A percentile compares a stretch with the other conserved stretches of the same genome.
These are phyloP conservation scores for Scenedesmus sp. DNA, from an alignment of 163 green algal genomes.

Conservation along the genomic window DNA sequence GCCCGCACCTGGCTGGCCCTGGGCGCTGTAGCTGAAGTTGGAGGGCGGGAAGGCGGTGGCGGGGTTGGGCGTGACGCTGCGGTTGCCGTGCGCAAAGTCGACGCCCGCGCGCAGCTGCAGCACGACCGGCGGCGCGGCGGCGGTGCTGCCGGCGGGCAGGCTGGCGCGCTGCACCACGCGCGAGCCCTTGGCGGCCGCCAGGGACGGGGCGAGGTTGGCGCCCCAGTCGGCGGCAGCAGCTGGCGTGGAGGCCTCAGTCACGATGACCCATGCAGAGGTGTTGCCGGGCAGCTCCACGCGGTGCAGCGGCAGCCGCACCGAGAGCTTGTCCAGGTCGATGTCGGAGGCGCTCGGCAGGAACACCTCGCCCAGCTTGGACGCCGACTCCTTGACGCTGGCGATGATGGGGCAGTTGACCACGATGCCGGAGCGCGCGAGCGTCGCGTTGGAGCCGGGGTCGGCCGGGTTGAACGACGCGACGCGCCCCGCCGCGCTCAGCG, in stretches of 20 bases:
- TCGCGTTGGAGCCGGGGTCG: background rate
- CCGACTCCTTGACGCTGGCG: background rate
- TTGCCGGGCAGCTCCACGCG: background rate
- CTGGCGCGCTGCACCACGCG: background rate
- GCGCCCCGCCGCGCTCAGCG: background rate
- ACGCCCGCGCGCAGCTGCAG: constrained; percentile 4
- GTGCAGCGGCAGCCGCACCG: constrained; percentile 14
- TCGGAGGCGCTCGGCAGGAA: background rate
- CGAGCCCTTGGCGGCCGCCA: background rate
- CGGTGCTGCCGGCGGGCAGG: background rate
- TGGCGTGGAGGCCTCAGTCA: constrained; percentile 21
- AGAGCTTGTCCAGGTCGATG: background rate
- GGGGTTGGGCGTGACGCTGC: constrained; percentile 4
- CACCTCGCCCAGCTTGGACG: background rate
- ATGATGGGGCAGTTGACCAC: constrained; percentile 42
- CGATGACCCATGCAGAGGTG: constrained; percentile 6
- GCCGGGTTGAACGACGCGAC: constrained; percentile 42
- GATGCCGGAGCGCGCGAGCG: constrained; percentile 13
- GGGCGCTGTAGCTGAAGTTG: constrained; percentile 8
- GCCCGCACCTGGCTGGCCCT: background rate
- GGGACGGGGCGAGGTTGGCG: background rate
- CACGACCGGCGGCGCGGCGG: background rate
- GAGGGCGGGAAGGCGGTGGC: constrained; percentile 19
- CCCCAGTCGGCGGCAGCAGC: constrained; percentile 4
- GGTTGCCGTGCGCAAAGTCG: constrained; percentile 23